These are phyloP conservation scores for Erodium chrysanthum DNA, from an alignment of 441 rosid genomes.

Conservation along the genomic window DNA sequence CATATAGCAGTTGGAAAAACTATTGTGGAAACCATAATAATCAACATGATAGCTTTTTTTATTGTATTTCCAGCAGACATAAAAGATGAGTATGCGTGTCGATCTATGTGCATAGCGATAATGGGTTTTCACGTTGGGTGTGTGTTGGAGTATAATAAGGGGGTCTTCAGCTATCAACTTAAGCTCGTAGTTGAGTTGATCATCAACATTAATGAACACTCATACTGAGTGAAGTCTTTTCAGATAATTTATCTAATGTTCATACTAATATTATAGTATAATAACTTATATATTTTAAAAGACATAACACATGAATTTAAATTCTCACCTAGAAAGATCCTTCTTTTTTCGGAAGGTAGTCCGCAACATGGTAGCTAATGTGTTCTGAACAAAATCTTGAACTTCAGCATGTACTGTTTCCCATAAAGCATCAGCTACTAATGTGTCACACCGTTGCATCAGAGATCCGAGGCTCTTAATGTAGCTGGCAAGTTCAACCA, in stretches of 20 bases:
- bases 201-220: not conserved
- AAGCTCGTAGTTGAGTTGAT: not conserved
- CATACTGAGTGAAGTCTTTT: not conserved
- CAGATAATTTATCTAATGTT: not conserved
- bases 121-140: not conserved
- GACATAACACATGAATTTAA: conserved; percentile 15
- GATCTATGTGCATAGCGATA: not conserved
- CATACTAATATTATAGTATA: not conserved
- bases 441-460: conserved; percentile 87
- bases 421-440: conserved; percentile 98
- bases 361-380: conserved; percentile 86
- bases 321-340: conserved; percentile 72
- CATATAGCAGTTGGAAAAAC: conserved; percentile 9
- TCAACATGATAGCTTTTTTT: not conserved
- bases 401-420: conserved; percentile 98
- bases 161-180: not conserved
- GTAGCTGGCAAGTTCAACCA: conserved; percentile 89
- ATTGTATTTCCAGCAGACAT: not conserved
- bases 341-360: conserved; percentile 94
- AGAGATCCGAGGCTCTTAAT: conserved; percentile 87
- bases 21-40: not conserved
- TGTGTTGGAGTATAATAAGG: not conserved
- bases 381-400: conserved; percentile 97
- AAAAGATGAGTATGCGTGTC: not conserved
- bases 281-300: not conserved